Evolutionary conservation across 225 moss, liverwort and hornwort genomes (phyloP), one percentile per base, ranked within the genome.

Genomic region (Polytrichum formosum): DNA sequence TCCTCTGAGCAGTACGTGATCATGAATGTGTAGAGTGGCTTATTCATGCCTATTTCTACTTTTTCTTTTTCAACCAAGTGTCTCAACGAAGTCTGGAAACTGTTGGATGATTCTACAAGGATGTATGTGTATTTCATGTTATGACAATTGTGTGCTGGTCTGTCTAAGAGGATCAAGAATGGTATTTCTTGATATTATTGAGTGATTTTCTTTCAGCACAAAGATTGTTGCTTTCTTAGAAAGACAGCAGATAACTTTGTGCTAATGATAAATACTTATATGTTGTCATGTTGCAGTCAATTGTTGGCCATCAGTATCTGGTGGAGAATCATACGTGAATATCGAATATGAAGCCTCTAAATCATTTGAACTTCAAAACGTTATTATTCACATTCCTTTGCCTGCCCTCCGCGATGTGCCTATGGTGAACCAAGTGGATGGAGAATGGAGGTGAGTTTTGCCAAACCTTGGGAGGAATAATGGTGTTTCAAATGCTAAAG

Each of bases 251-350:
- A 33, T 33, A 37, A 37, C 4, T 46, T 46, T 10, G 46, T 46
- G 46, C 16, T 16, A 9, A 46, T 46, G 46, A 16, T 46, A 22
- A 1, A n/a, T 20, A 20, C 5, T 58, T 58, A 8, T 58, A 22
- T 58, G 21, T 58, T 23, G 3, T 10, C 16, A 16, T 22, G 21
- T 74, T 74, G 60, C 94, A 98, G 98, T 98, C 81, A 94, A 89
- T 72, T 98, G 98, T 74, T 98, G 98, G 98, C 98, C 94, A 53
- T 92, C 98, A 19, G 84, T 94, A 46, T 94, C 94, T 56, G 91
- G 92, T 80, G 98, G 91, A 66, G 94, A 98, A 71, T 84, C 92
- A 18, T 84, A 82, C 65, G 91, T 98, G 66, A 94, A 92, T 81
- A 94, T 98, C 56, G 98, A 98, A 76, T 98, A 98, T 72, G 92